Percentiles rank a stretch among this genome's conserved stretches.
phyloP scores from a whole-genome alignment of 2,329 filamentous ascomycete genomes.

The Fusarium virguliforme region DNA sequence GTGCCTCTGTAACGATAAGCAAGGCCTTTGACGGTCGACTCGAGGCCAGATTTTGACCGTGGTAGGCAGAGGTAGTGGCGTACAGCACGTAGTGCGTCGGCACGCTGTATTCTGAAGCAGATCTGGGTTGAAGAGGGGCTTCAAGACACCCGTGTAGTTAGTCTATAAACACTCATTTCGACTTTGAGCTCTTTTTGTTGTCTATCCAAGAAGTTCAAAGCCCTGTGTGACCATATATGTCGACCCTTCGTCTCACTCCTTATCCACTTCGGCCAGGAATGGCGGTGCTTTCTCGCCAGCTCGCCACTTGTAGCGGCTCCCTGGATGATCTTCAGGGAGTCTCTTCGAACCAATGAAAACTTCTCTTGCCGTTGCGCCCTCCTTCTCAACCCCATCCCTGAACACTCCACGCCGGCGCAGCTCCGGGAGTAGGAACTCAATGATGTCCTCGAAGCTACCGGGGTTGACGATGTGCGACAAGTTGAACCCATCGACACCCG shows the following conservation, averaged over 20 bases:
- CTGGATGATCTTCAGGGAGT: slow-evolving; percentile 15
- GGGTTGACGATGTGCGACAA: not conserved
- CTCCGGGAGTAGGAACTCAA: not conserved
- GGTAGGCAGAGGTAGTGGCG: not conserved
- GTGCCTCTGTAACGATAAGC: not conserved
- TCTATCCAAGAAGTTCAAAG: too few relatives aligned
- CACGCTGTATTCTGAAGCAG: not conserved
- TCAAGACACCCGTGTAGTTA: not conserved
- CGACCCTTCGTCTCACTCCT: not conserved
- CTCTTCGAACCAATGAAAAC: slow-evolving; percentile 25
- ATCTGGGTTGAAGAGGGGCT: not conserved
- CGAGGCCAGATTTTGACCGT: not conserved
- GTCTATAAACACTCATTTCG: not conserved
- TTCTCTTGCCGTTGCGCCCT: slow-evolving; percentile 14
- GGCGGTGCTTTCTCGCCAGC: slow-evolving; percentile 7
- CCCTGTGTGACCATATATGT: too few relatives aligned
- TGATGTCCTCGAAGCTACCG: not conserved
- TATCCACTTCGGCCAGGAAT: not conserved
- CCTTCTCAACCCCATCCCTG: not conserved
- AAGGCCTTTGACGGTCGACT: not conserved
- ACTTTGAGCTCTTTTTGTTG: not conserved
- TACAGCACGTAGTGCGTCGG: not conserved
- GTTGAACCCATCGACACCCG: slow-evolving; percentile 1
- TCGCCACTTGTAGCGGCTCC: slow-evolving; percentile 19
- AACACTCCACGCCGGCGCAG: slow-evolving; percentile 5